These are phyloP conservation scores for Luffa aegyptiaca DNA, from an alignment of 306 rosid species.

Conservation along the genomic window DNA sequence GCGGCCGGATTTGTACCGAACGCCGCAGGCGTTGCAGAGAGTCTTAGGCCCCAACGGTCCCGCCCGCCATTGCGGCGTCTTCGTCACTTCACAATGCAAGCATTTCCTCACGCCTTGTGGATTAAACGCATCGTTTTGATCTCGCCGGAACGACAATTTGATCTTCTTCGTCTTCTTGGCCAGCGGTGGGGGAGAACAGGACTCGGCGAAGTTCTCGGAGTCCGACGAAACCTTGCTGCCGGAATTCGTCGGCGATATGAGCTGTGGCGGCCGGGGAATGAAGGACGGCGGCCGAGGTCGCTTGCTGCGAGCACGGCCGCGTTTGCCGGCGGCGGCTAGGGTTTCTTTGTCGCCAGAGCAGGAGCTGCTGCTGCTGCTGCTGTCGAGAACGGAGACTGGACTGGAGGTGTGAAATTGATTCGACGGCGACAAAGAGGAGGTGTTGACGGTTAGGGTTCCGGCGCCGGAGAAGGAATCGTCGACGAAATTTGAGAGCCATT, in stretches of 20 bases:
- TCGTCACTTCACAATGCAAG: conserved; percentile 91
- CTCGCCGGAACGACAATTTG: conserved; percentile 37
- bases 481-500: conserved; percentile 84
- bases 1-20: conserved; percentile 82
- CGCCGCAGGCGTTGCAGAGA: conserved; percentile 95
- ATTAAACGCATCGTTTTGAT: conserved; percentile 20
- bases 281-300: conserved; percentile 82
- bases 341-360: conserved; percentile 48
- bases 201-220: conserved; percentile 64
- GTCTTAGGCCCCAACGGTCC: conserved; percentile 98
- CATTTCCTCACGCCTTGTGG: conserved; percentile 68
- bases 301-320: conserved; percentile 91
- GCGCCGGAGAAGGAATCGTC: conserved; percentile 73
- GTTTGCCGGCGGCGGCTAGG: conserved; percentile 29
- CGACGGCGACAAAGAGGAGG: not conserved
- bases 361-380: conserved; percentile 90
- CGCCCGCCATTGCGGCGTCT: conserved; percentile 99
- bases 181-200: conserved; percentile 30
- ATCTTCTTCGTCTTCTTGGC: conserved; percentile 30
- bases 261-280: conserved; percentile 63
- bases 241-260: conserved; percentile 59
- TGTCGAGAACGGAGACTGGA: conserved; percentile 86
- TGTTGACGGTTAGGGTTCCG: conserved; percentile 65
- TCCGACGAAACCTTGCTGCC: conserved; percentile 31
- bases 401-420: conserved; percentile 65